These are phyloP conservation scores for Neurospora sp. DNA, from an alignment of 495 filamentous ascomycete genomes.

Conservation along the genomic window DNA sequence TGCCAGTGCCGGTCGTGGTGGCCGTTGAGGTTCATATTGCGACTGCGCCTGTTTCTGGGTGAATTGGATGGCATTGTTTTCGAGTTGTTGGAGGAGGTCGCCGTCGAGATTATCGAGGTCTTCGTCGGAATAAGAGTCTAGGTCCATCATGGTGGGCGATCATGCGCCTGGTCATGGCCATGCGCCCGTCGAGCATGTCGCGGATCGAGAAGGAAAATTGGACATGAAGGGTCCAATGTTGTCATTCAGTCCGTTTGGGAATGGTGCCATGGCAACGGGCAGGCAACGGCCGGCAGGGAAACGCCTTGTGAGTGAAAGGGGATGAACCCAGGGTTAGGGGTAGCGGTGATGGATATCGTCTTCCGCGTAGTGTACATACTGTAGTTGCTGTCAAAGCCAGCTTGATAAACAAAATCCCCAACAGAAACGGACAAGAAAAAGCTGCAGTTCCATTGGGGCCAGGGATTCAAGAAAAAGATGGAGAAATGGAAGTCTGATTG, in stretches of 20 bases:
- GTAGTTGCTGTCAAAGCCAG: not conserved
- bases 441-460: not conserved
- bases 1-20: not conserved
- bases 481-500: not conserved
- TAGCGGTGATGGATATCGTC: not conserved
- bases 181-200: not conserved
- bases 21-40: conserved; percentile 7
- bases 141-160: conserved; percentile 6
- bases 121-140: conserved; percentile 42
- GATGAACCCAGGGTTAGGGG: not conserved
- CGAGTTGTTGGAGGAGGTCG: conserved; percentile 32
- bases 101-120: conserved; percentile 37
- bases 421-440: not conserved
- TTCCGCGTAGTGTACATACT: not conserved
- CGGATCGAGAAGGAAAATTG: not conserved
- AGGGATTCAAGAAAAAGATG: not conserved
- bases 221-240: not conserved
- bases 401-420: not conserved
- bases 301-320: not conserved
- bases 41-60: conserved; percentile 32
- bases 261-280: not conserved
- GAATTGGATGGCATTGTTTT: conserved; percentile 37
- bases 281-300: not conserved
- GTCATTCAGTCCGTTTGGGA: not conserved
- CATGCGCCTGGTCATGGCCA: not conserved